phyloP scores from a whole-genome alignment of 768 basidiomycete species.

The Baorangia bicolor region DNA sequence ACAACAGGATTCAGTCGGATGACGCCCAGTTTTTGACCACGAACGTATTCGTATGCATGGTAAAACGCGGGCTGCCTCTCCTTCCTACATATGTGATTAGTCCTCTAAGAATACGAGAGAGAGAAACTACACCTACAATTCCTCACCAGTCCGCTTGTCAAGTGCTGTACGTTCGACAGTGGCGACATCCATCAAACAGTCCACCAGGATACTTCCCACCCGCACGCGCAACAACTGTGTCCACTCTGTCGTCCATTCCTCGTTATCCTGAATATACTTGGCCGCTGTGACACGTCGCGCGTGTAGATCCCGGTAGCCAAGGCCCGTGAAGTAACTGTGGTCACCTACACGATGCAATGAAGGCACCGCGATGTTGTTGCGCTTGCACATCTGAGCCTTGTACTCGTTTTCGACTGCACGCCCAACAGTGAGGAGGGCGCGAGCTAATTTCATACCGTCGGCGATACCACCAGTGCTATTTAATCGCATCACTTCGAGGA shows the following conservation, averaged over 20 bases:
- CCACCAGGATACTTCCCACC: slow-evolving; percentile 80
- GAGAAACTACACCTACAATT: slow-evolving; percentile 46
- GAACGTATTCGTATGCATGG: slow-evolving; percentile 89
- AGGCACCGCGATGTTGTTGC: slow-evolving; percentile 55
- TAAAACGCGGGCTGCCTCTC: slow-evolving; percentile 90
- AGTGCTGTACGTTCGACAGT: slow-evolving; percentile 61
- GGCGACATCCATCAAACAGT: slow-evolving; percentile 82
- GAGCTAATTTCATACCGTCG: slow-evolving; percentile 87
- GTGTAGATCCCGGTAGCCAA: slow-evolving; percentile 61
- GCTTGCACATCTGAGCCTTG: slow-evolving; percentile 76
- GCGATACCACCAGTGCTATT: slow-evolving; percentile 73
- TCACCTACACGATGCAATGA: slow-evolving; percentile 26
- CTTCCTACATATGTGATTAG: slow-evolving; percentile 39
- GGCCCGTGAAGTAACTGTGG: slow-evolving; percentile 52
- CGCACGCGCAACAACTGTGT: slow-evolving; percentile 71
- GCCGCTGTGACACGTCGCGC: slow-evolving; percentile 66
- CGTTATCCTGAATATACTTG: slow-evolving; percentile 61
- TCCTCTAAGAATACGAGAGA: not conserved
- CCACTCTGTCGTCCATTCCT: slow-evolving; percentile 82
- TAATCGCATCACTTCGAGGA: slow-evolving; percentile 84
- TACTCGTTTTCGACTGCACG: slow-evolving; percentile 88
- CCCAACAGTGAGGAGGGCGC: slow-evolving; percentile 78
- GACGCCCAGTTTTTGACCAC: slow-evolving; percentile 92
- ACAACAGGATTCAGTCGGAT: slow-evolving; percentile 84
- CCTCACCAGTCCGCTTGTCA: slow-evolving; percentile 58